Base-by-base conservation (phyloP, 805 yeast species). In the Suhomyces prunicola region DNA sequence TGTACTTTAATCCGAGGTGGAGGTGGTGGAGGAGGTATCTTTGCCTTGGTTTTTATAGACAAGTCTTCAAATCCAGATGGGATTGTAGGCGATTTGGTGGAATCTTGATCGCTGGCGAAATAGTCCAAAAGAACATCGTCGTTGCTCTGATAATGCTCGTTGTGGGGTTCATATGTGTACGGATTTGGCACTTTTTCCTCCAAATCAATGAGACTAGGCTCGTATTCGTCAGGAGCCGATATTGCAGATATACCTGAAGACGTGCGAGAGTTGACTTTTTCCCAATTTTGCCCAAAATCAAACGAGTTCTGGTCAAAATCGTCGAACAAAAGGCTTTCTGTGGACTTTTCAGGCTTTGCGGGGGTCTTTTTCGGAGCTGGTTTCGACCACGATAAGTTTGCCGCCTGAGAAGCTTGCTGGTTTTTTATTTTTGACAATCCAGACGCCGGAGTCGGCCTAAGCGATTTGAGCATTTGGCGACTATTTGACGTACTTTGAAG, bases 131-230 rank as follows among this genome's bases (percentile, higher is more conserved):
- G 35, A n/a, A 50, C 22, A 19, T 50, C 55, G 46, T 53, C 53
- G 29, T 48, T 31, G 29, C 44, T 27, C 15, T 39, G 44, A 15
- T 50, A 23, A n/a, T 35, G 33, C 15, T 47, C 49, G 7, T 36
- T 7, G 9, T 12, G 22, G 9, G 29, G 35, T 9, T 23, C 22
- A 23, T 29, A 23, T 6, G 27, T 27, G 17, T 44, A 17, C 12
- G 15, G 46, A n/a, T n/a, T 13, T 1, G 62, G 60, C 47, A 77
- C 84, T 58, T 83, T 89, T 22, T 57, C 59, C 63, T 82, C 96
- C 60, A 90, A 83, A 64, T 90, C 96, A 56, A 91, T 87, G 60
- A 90, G 75, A 54, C 84, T 82, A 36, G 80, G 75, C 42, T 77
- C 71, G 24, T 15, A 44, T 24, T 53, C 59, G 24, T 45, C 54